phyloP scores from a whole-genome alignment of 331 rosid species.

The Malus hybrid region DNA sequence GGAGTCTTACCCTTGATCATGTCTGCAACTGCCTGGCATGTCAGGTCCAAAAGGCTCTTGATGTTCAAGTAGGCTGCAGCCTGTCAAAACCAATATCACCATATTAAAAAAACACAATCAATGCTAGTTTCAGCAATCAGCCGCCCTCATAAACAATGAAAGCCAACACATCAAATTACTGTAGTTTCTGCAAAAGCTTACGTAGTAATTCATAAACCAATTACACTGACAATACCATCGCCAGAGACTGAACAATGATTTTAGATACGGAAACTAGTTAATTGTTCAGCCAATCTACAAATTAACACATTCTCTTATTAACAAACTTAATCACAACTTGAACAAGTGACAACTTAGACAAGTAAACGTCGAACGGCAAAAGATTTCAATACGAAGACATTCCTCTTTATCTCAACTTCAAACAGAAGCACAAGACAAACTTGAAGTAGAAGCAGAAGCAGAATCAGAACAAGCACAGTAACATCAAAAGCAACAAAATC shows the following conservation, averaged over 20 bases:
- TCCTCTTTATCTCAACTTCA: not conserved
- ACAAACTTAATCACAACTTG: not conserved
- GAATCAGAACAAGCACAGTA: not conserved
- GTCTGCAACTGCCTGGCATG: constrained; percentile 69
- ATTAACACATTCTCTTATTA: not conserved
- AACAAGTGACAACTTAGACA: too few species aligned
- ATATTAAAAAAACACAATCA: not conserved
- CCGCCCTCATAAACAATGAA: not conserved
- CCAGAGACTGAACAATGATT: not conserved
- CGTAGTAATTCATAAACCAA: not conserved
- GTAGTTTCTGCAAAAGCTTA: not conserved
- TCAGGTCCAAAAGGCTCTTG: constrained; percentile 61
- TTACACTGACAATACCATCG: not conserved
- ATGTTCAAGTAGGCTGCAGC: constrained; percentile 74
- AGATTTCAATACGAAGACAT: not conserved
- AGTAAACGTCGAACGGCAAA: not conserved
- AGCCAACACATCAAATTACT: not conserved
- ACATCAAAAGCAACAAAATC: too few species aligned
- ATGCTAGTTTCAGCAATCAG: not conserved
- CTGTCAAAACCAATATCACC: constrained; percentile 11
- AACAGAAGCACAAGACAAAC: not conserved
- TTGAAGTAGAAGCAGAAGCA: not conserved
- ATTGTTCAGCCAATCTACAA: not conserved
- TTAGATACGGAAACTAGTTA: not conserved
- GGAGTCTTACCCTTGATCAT: constrained; percentile 82